Evolutionary conservation across 2,329 filamentous ascomycete genomes (phyloP).

Genomic region (Elsinoe perseae): DNA sequence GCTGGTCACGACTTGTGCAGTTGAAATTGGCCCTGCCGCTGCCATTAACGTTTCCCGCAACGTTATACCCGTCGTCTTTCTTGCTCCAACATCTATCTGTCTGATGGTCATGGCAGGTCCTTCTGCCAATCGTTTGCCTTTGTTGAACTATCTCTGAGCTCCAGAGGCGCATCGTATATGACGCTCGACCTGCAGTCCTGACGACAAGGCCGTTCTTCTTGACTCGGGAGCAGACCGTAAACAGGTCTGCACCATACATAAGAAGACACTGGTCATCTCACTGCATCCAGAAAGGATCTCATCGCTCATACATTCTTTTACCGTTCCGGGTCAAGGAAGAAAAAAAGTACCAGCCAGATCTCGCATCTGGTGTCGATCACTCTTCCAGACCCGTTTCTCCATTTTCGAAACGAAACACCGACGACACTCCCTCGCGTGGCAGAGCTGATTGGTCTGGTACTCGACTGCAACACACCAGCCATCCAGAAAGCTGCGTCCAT

Average conservation of each 20-base stretch:
- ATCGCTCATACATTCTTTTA: slow-evolving; percentile 9
- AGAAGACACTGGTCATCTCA: slow-evolving; percentile 8
- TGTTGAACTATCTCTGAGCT: slow-evolving; percentile 5
- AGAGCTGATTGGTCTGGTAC: slow-evolving; percentile 1
- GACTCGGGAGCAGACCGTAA: neutral
- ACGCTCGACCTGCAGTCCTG: slow-evolving; percentile 15
- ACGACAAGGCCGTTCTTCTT: slow-evolving; percentile 16
- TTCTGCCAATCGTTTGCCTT: slow-evolving; percentile 6
- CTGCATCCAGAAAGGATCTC: neutral
- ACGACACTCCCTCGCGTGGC: slow-evolving; percentile 6
- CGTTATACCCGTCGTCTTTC: slow-evolving; percentile 10
- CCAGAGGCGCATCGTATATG: slow-evolving; percentile 11
- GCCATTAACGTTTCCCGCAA: slow-evolving; percentile 8
- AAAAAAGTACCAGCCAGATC: neutral
- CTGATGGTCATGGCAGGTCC: neutral
- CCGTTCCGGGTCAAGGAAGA: slow-evolving; percentile 4
- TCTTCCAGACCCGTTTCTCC: slow-evolving; percentile 9
- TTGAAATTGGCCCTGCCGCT: slow-evolving; percentile 12
- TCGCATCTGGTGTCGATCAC: slow-evolving; percentile 10
- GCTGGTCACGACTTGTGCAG: slow-evolving; percentile 4
- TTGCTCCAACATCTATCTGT: slow-evolving; percentile 11
- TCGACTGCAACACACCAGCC: slow-evolving; percentile 12
- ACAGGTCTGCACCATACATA: slow-evolving; percentile 4
- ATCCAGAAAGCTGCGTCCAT: neutral
- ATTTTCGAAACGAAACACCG: slow-evolving; percentile 7